Percentiles rank a stretch among this genome's conserved stretches.
phyloP scores from a whole-genome alignment of 176 grass and related monocot species.

The Chrysopogon serrulatus region DNA sequence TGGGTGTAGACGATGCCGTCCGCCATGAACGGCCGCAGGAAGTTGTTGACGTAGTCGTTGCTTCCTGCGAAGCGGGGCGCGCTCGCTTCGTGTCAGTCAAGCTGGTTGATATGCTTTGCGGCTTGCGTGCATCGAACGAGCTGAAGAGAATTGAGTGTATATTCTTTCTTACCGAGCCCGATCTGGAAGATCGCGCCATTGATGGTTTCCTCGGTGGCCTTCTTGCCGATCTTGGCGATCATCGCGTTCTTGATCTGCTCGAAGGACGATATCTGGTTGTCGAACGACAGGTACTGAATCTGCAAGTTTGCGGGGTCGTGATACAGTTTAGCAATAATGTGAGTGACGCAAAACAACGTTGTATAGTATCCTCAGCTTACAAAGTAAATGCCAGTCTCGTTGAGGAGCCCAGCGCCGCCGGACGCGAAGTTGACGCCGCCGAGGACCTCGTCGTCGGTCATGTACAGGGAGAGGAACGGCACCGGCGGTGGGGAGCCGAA shows the following conservation, averaged over 20 bases:
- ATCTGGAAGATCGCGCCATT: slow-evolving; percentile 75
- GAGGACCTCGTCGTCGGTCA: slow-evolving; percentile 69
- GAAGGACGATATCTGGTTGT: slow-evolving; percentile 75
- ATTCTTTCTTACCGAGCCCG: slow-evolving; percentile 52
- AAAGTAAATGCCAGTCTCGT: slow-evolving; percentile 97
- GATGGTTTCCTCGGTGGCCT: slow-evolving; percentile 53
- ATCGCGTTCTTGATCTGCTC: slow-evolving; percentile 62
- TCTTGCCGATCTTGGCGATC: slow-evolving; percentile 59
- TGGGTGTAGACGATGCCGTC: slow-evolving; percentile 82
- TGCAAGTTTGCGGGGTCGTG: neutral
- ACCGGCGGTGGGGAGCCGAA: slow-evolving; percentile 60
- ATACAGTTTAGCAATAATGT: too few relatives aligned
- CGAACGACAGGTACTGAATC: slow-evolving; percentile 92
- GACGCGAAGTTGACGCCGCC: slow-evolving; percentile 85
- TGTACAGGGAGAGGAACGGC: slow-evolving; percentile 76
- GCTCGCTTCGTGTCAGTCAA: neutral
- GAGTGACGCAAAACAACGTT: neutral
- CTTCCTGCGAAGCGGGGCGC: slow-evolving; percentile 50
- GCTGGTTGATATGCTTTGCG: neutral
- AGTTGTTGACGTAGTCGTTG: slow-evolving; percentile 99
- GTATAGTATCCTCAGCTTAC: slow-evolving; percentile 27
- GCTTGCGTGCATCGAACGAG: neutral
- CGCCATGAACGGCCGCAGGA: slow-evolving; percentile 85
- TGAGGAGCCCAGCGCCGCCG: slow-evolving; percentile 83
- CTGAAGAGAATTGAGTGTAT: neutral